Evolutionary conservation across 345 rosid species (phyloP), one percentile per base, ranked within the genome.

Genomic region (Lumnitzera littorea): DNA sequence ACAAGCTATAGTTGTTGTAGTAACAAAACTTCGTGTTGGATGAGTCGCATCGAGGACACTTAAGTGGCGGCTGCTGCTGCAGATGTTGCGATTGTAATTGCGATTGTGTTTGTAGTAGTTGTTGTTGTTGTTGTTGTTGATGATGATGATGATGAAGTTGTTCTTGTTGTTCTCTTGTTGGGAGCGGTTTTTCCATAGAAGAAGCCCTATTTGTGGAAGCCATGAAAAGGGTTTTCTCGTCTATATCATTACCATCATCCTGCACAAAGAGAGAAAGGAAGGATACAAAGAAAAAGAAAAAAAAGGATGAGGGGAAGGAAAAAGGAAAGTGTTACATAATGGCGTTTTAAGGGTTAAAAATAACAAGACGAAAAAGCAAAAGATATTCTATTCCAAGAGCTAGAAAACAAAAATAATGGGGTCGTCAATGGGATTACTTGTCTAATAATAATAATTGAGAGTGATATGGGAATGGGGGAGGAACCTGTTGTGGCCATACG

Each of bases 31-130:
- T 85, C 17, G 91, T 82, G 64, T 85, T 77, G 17, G 72, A 14
- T 5, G 91, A 85, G 14, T 85, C 84, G 14, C 91, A 85, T 2
- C 91, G 80, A 25, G 91, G 91, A 25, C 91, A 85, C 60, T 72
- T 80, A 53, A 76, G 77, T 1, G 77, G 78, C 11, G 48, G 71
- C 24, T 49, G 83, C 13, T 56, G 71, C 7, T 48, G 74, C 11
- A 53, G 69, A 5, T n/a, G 47, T n/a, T 36, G 53, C 4, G 46
- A 53, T 12, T n/a, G 61, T 36, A 41, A 43, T 24, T 48, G 63
- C 48, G 46, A 17, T 27, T 50, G 36, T 17, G 24, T 8, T 24
- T 13, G 24, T 5, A 60, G 77, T 16, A 70, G 75, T 25, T 70
- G 78, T 36, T 66, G 47, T 55, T 20, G 73, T 23, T 46, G n/a